A percentile compares a stretch with the other conserved stretches of the same genome.
These are phyloP conservation scores for Hymenoscyphus fraxineus DNA, from an alignment of 2,329 filamentous ascomycete species.

Conservation along the genomic window DNA sequence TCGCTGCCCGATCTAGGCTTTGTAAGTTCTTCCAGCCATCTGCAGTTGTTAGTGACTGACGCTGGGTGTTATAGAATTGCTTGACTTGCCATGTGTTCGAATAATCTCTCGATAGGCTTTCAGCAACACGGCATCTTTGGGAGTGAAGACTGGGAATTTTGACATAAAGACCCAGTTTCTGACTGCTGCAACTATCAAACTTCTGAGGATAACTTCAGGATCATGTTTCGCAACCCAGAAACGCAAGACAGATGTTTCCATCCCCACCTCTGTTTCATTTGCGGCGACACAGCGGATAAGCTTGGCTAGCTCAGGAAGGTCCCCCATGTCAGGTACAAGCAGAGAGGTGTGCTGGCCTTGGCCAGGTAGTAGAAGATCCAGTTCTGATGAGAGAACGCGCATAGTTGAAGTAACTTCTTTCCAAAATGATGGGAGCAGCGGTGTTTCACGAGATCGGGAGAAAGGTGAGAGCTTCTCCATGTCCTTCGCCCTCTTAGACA, in stretches of 20 bases:
- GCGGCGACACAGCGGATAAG: background rate
- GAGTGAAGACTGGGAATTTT: background rate
- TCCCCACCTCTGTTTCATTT: background rate
- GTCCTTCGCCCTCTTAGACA: background rate
- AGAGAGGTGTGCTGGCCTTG: background rate
- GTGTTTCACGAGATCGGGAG: background rate
- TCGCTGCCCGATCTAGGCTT: background rate
- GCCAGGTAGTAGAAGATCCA: background rate
- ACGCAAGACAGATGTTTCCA: background rate
- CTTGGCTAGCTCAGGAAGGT: background rate
- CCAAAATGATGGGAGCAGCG: background rate
- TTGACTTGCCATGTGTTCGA: background rate
- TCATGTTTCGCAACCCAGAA: background rate
- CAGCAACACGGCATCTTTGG: background rate
- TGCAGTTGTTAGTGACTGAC: background rate
- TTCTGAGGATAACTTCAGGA: background rate
- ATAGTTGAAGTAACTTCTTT: background rate
- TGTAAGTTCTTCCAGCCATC: background rate
- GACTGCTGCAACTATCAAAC: background rate
- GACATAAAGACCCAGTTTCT: background rate
- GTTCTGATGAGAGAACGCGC: background rate
- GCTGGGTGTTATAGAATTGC: background rate
- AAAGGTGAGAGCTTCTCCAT: background rate
- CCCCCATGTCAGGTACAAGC: background rate
- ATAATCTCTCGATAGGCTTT: background rate